Percentiles rank a stretch among this genome's conserved stretches.
phyloP scores from a whole-genome alignment of 208 protist species.

The Phytomonas serpens region DNA sequence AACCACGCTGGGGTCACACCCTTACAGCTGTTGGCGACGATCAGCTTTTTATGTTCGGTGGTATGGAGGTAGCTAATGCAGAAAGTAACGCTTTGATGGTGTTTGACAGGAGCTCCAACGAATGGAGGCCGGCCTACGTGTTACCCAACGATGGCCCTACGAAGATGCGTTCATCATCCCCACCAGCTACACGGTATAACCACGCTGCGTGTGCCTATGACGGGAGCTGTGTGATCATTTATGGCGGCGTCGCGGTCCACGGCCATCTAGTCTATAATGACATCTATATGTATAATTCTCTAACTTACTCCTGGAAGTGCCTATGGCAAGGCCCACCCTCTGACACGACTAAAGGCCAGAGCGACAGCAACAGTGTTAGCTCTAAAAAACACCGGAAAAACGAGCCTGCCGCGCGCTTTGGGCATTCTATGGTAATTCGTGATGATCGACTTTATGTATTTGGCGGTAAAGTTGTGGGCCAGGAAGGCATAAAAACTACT shows the following conservation, averaged over 20 bases:
- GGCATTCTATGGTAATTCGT: conserved; percentile 61
- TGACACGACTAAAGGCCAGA: conserved; percentile 7
- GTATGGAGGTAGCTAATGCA: conserved; percentile 34
- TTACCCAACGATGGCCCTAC: neutral
- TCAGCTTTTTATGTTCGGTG: conserved; percentile 56
- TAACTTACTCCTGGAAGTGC: conserved; percentile 49
- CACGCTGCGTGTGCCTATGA: conserved; percentile 69
- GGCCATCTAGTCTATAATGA: conserved; percentile 36
- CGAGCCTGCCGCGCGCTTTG: conserved; percentile 55
- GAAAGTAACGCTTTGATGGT: conserved; percentile 41
- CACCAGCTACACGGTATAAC: conserved; percentile 41
- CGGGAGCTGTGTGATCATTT: conserved; percentile 56
- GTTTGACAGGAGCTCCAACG: conserved; percentile 46
- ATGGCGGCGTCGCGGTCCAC: conserved; percentile 38
- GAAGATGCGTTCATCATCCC: conserved; percentile 1
- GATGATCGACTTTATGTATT: conserved; percentile 70
- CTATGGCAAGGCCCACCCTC: conserved; percentile 31
- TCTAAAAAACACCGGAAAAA: conserved; percentile 27
- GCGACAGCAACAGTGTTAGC: neutral
- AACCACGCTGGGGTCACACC: conserved; percentile 61
- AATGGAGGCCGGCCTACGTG: conserved; percentile 60
- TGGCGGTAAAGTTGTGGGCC: conserved; percentile 42
- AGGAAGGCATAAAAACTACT: conserved; percentile 8
- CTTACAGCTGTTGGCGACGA: conserved; percentile 40
- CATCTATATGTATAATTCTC: conserved; percentile 52